Base-by-base conservation (phyloP, 2,329 filamentous ascomycete species). In the Alternaria ethzedia region DNA sequence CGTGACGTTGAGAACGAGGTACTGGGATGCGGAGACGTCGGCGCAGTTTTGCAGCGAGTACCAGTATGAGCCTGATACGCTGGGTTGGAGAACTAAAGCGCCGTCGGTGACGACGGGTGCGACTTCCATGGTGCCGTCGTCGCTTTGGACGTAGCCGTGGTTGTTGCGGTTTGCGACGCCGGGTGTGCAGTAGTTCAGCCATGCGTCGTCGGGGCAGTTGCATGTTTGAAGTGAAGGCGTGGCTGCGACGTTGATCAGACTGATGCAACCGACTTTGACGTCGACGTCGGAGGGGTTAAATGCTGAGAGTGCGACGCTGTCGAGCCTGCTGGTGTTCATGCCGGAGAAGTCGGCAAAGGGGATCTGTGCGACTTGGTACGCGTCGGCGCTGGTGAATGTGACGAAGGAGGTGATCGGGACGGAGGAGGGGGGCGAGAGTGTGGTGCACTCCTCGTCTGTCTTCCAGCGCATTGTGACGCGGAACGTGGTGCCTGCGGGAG, bases 21-120 rank as follows among this genome's bases (percentile, higher is more conserved):
- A 54, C 1, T 23, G 11, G 4, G 49, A 59, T 1, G 49, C 2
- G 3, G 60, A 63, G 8, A 59, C n/a, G 25, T 63, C 60, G 3
- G 20, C 47, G 7, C 60, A 63, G 44, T 54, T 59, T 10, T 63
- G 60, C 3, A 63, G 50, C 44, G 60, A 63, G 60, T 63, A 63
- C 60, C 60, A 63, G 10, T 63, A 63, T 2, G 60, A 63, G 20
- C 60, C 60, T 10, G 60, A 50, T 3, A 63, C 9, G 11, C 28
- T 41, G 12, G 60, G 60, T 44, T 63, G 60, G 5, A 63, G 50
- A 4, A 59, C 55, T 4, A 63, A 15, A 28, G 55, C 60, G 4
- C 56, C 56, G 6, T 63, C n/a, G 2, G 23, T 50, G 15, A 63
- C 41, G 12, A 30, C 12, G 3, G 60, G 60, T 11, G 56, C 56